Evolutionary conservation across 345 rosid genomes (phyloP).

Genomic region (Cardamine chenopodiifolia): DNA sequence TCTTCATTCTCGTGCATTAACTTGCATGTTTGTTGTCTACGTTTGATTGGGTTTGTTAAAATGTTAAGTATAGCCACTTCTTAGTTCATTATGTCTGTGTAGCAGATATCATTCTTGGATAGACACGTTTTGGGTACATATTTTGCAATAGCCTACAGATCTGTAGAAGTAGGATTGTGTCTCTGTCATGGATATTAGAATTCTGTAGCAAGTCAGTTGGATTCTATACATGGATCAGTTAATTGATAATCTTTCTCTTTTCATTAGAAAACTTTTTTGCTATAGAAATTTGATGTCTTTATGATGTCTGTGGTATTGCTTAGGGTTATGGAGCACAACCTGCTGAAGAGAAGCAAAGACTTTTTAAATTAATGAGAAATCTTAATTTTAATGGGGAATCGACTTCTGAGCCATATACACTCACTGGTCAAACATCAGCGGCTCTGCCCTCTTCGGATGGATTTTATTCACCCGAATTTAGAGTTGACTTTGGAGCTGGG

Average conservation of each 20-base stretch:
- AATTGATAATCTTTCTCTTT: neutral
- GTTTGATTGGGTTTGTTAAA: neutral
- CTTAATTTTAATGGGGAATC: conserved; percentile 94
- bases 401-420: conserved; percentile 72
- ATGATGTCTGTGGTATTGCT: conserved; percentile 20
- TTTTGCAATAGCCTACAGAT: conserved; percentile 4
- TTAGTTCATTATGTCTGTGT: neutral
- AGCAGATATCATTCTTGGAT: conserved; percentile 16
- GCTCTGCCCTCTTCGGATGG: conserved; percentile 70
- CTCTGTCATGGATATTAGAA: neutral
- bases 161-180: conserved; percentile 19
- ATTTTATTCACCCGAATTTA: conserved; percentile 83
- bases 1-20: neutral
- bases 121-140: neutral
- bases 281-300: neutral
- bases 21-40: conserved; percentile 9
- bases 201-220: neutral
- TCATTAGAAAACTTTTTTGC: neutral
- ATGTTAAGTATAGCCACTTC: neutral
- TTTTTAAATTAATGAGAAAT: conserved; percentile 91
- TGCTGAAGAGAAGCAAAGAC: conserved; percentile 97
- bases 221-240: neutral
- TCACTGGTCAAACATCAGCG: conserved; percentile 66
- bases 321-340: conserved; percentile 97
- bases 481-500: conserved; percentile 99